Percentiles rank a stretch among this genome's conserved stretches.
phyloP scores from a whole-genome alignment of 2,329 filamentous ascomycete genomes.

The Claviceps sp. region DNA sequence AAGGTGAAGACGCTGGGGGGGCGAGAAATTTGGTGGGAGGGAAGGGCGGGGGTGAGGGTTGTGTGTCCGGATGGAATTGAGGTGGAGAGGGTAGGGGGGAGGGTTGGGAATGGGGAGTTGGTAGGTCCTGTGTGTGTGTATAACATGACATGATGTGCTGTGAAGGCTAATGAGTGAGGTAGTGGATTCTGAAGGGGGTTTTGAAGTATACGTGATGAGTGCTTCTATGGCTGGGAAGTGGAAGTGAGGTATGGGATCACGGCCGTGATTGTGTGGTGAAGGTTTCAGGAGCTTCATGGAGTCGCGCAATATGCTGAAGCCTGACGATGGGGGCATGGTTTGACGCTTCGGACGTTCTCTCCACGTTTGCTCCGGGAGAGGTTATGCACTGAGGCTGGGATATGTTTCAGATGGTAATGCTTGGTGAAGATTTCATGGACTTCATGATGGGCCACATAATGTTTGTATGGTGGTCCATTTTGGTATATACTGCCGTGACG shows the following conservation, averaged over 20 bases:
- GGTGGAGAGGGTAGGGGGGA: slow-evolving; percentile 58
- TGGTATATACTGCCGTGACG: no score
- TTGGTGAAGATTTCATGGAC: no score
- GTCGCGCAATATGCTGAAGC: no score
- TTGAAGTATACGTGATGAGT: slow-evolving; percentile 26
- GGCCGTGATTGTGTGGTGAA: neutral
- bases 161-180: neutral
- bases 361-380: no score
- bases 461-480: no score
- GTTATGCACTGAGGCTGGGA: no score
- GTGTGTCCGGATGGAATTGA: slow-evolving; percentile 69
- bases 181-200: slow-evolving; percentile 53
- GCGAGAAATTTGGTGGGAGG: slow-evolving; percentile 72
- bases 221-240: no score
- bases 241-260: neutral
- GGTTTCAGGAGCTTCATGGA: neutral
- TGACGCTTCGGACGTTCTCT: no score
- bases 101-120: slow-evolving; percentile 78
- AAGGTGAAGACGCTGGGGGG: slow-evolving; percentile 53
- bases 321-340: no score
- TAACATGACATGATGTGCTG: neutral
- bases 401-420: no score
- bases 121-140: slow-evolving; percentile 21
- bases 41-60: slow-evolving; percentile 52
- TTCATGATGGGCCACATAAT: no score